Evolutionary conservation across 1,284 basidiomycete species (phyloP).

Genomic region (Wolfiporia cocos): DNA sequence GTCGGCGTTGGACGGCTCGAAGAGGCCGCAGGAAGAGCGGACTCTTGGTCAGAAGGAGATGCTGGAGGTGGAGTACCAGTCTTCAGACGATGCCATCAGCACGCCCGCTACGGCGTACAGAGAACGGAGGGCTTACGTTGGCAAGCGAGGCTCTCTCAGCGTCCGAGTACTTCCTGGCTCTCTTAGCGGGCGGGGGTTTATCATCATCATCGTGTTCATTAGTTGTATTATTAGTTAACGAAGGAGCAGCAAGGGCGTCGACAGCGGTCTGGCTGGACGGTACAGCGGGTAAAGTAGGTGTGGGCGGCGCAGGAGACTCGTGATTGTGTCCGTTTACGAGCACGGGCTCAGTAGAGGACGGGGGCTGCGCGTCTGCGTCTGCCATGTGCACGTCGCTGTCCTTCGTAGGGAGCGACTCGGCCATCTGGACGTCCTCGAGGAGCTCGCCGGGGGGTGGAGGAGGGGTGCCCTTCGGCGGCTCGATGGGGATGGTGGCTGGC

Average conservation of each 20-base stretch:
- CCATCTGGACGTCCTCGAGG: constrained; percentile 48
- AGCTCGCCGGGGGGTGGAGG: constrained; percentile 41
- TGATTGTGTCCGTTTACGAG: constrained; percentile 29
- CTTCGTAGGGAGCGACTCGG: constrained; percentile 21
- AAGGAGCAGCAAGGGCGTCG: constrained; percentile 34
- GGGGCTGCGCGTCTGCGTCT: constrained; percentile 31
- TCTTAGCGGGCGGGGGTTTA: constrained; percentile 67
- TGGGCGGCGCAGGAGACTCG: constrained; percentile 30
- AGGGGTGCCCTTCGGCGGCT: constrained; percentile 38
- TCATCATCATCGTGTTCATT: constrained; percentile 39
- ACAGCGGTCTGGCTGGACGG: constrained; percentile 29
- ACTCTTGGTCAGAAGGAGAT: constrained; percentile 22
- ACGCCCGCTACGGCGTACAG: constrained; percentile 46
- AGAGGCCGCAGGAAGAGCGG: constrained; percentile 11
- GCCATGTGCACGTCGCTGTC: constrained; percentile 47
- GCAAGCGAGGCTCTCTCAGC: constrained; percentile 47
- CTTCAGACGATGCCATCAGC: constrained; percentile 53
- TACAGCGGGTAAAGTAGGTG: constrained; percentile 23
- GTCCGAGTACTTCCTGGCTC: constrained; percentile 47
- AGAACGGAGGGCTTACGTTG: constrained; percentile 52
- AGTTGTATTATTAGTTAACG: constrained; percentile 36
- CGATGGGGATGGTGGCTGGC: constrained; percentile 40
- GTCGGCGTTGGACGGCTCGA: constrained; percentile 34
- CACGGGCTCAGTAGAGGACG: constrained; percentile 16
- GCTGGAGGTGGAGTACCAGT: constrained; percentile 62